These are phyloP conservation scores for Phialophora chinensis DNA, from an alignment of 2,329 filamentous ascomycete genomes.

Conservation along the genomic window DNA sequence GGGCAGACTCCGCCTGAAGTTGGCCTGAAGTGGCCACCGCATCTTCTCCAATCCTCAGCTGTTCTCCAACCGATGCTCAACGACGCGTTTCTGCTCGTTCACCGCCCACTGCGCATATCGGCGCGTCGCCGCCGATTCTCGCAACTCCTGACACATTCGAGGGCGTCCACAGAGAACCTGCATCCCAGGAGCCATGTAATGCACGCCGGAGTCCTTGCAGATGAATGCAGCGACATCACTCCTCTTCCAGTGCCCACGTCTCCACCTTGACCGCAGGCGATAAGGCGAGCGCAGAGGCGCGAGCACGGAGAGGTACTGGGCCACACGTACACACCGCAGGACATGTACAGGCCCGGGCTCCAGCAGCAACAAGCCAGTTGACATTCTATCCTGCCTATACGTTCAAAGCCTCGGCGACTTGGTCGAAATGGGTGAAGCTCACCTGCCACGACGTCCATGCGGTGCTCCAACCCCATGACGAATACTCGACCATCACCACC, in stretches of 20 bases:
- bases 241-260: constrained; percentile 4
- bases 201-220: background rate
- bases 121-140: constrained; percentile 15
- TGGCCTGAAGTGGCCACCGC: background rate
- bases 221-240: constrained; percentile 25
- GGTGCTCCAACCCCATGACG: constrained; percentile 26
- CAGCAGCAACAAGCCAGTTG: constrained; percentile 27
- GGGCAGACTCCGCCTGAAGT: constrained; percentile 8
- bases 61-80: background rate
- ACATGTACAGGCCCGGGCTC: background rate
- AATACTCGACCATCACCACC: constrained; percentile 30
- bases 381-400: constrained; percentile 65
- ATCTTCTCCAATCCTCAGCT: constrained; percentile 5
- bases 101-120: constrained; percentile 17
- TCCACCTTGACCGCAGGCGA: constrained; percentile 5
- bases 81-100: constrained; percentile 1
- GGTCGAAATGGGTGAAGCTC: constrained; percentile 68
- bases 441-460: constrained; percentile 60
- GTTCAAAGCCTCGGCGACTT: constrained; percentile 66
- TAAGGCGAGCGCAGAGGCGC: background rate
- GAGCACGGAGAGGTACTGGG: background rate
- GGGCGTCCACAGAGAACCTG: background rate
- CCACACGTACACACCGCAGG: background rate
- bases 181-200: background rate
- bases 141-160: constrained; percentile 3